A percentile compares a stretch with the other conserved stretches of the same genome.
Conservation (phyloP, 768 basidiomycete genomes). For the Phanerodontia chrysosporium region DNA sequence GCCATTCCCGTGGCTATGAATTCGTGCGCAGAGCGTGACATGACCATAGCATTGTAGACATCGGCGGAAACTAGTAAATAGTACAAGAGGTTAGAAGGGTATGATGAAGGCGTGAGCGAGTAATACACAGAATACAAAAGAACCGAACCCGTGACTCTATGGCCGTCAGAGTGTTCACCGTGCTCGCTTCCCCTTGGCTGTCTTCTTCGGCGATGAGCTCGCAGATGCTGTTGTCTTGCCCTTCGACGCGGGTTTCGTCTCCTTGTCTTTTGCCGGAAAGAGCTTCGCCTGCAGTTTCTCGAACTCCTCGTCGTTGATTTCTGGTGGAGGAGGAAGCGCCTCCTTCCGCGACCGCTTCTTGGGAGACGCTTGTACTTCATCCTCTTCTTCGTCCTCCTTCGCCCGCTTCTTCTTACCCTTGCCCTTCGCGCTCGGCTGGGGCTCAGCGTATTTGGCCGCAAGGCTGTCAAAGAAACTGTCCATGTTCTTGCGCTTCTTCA, state of each 20-base stretch:
- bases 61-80: neutral
- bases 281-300: conserved; percentile 54
- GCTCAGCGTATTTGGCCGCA: conserved; percentile 67
- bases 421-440: conserved; percentile 35
- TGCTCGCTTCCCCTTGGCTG: conserved; percentile 5
- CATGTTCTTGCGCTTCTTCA: conserved; percentile 68
- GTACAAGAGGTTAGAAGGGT: neutral
- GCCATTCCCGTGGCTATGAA: too few species aligned
- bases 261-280: conserved; percentile 35
- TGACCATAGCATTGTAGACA: too few species aligned
- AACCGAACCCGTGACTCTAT: neutral
- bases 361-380: conserved; percentile 33
- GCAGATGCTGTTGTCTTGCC: conserved; percentile 4
- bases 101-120: neutral
- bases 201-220: conserved; percentile 5
- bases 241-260: conserved; percentile 1
- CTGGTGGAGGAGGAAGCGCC: conserved; percentile 40
- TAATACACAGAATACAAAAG: neutral
- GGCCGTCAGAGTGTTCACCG: neutral
- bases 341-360: conserved; percentile 45
- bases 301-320: conserved; percentile 66
- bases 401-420: conserved; percentile 52
- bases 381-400: conserved; percentile 41
- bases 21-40: neutral
- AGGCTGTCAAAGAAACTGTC: conserved; percentile 72